A percentile compares a stretch with the other conserved stretches of the same genome.
Conservation (phyloP, 768 basidiomycete species). For the Rhizopogon salebrosus region DNA sequence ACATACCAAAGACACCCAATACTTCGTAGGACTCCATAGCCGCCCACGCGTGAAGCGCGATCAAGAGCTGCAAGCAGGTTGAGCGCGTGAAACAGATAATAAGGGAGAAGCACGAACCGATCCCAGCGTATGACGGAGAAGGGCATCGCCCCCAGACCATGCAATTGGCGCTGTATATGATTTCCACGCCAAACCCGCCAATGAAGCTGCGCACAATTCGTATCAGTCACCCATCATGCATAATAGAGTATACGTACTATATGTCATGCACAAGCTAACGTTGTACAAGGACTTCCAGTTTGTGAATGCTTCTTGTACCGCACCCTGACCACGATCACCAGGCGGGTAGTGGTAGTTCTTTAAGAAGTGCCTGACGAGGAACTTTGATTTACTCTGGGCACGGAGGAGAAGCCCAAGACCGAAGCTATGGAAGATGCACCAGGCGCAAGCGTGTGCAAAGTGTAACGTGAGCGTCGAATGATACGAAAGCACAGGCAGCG, state of each 20-base stretch:
- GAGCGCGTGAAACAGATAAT: constrained; percentile 5
- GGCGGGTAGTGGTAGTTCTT: constrained; percentile 90
- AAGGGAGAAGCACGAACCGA: constrained; percentile 45
- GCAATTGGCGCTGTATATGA: constrained; percentile 77
- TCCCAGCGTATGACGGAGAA: constrained; percentile 86
- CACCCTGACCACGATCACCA: constrained; percentile 63
- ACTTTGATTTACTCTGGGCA: constrained; percentile 82
- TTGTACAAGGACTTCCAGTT: constrained; percentile 97
- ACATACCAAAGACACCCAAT: constrained; percentile 83
- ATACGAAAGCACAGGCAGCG: constrained; percentile 56
- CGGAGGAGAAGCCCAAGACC: constrained; percentile 81
- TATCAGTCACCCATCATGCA: not conserved
- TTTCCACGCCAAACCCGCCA: constrained; percentile 82
- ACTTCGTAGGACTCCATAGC: constrained; percentile 88
- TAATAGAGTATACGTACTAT: constrained; percentile 48
- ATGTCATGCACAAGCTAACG: constrained; percentile 91
- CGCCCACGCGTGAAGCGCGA: constrained; percentile 89
- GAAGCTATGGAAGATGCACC: constrained; percentile 86
- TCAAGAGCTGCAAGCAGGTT: constrained; percentile 50
- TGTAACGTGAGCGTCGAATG: constrained; percentile 55
- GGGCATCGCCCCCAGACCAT: constrained; percentile 85
- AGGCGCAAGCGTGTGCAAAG: constrained; percentile 76
- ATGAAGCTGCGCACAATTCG: constrained; percentile 56
- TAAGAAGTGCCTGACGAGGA: constrained; percentile 88
- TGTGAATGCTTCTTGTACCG: constrained; percentile 87